Evolutionary conservation across 805 yeast species (phyloP), one percentile per base, ranked within the genome.

Genomic region (Myxozyma sirexii): DNA sequence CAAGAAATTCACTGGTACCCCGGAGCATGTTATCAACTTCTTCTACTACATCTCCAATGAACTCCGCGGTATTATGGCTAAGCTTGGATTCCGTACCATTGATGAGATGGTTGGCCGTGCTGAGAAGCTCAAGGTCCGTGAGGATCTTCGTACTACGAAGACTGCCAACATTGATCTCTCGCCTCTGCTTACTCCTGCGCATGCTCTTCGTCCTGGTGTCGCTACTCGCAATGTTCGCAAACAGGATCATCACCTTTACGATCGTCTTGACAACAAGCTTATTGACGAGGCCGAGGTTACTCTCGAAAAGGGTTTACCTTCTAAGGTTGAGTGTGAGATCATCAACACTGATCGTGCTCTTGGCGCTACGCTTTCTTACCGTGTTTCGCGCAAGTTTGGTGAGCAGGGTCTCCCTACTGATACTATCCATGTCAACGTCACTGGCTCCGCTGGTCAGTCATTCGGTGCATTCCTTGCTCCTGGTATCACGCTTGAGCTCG

Each of bases 51-150:
- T 93, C 74, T 86, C 97, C 57, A 90, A 91, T 70, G 99, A 93
- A 77, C 83, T 94, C 72, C 84, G 99, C 73, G 83, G 81, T 60
- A 87, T 89, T 70, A 93, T 93, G 99, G 97, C 99, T 44, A 83
- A 85, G 71, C 84, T 93, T 65, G 99, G 99, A 57, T 94, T 87
- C 85, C 84, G 98, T 73, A 90, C 96, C 55, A 84, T 93, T 73
- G 93, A 90, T 74, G 99, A 94, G 80, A 93, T 93, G 99, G 92
- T 93, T 69, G 99, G 99, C 71, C 91, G 87, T 74, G 90, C 98
- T 52, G 99, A 93, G 79, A 89, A 85, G 75, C 83, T 93, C 71
- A 80, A 77, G 70, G 94, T 91, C 55, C 82, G 96, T 68, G 96
- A 90, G 63, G 92, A 90, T 70, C 77, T 86, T 72, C 84, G 96